Evolutionary conservation across 352 stramenopile genomes (phyloP), one percentile per base, ranked within the genome.

Genomic region (Phytopythium sindhum): DNA sequence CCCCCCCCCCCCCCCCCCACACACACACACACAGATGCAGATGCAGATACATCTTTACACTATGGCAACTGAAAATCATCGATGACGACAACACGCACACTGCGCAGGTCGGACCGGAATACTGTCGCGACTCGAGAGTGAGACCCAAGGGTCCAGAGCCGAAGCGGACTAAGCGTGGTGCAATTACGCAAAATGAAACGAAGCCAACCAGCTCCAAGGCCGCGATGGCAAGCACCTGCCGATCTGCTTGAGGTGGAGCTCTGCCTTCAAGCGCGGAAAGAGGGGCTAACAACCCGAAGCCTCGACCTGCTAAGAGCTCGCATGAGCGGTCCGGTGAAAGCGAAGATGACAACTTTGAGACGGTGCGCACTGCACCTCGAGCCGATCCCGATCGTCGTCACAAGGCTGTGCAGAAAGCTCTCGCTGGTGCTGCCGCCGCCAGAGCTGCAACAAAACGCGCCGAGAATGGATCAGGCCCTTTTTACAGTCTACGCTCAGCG

Each of bases 391-490:
- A 63, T 6, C 61, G 78, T 14, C 74, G 84, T 39, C 72, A 79
- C 29, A 82, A 86, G 66, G 70, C 83, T n/a, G 83, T 82, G 2
- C 75, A 76, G 12, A 81, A 78, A 28, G 86, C 86, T 3, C 66
- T 91, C 12, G 82, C 70, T 10, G 81, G 80, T 9, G 70, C 81
- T 24, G 83, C 78, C 24, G 85, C 85, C n/a, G 85, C 85, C 11
- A 81, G 72, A 23, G 78, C 76, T 19, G 78, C 78, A 7, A 64
- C 72, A 3, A 87, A 84, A 60, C 61, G 47, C 12, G 66, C 69
- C 12, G 58, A 52, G n/a, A 64, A 68, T 50, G 24, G 72, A 12
- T 67, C 65, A 1, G 66, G 60, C 4, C 70, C 72, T 14, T 4
- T 28, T 23, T 88, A 88, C 69, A 78, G 74, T 15, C 44, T 91